Evolutionary conservation across 2,329 filamentous ascomycete species (phyloP), one percentile per base, ranked within the genome.

Genomic region (Aspergillus piperis): DNA sequence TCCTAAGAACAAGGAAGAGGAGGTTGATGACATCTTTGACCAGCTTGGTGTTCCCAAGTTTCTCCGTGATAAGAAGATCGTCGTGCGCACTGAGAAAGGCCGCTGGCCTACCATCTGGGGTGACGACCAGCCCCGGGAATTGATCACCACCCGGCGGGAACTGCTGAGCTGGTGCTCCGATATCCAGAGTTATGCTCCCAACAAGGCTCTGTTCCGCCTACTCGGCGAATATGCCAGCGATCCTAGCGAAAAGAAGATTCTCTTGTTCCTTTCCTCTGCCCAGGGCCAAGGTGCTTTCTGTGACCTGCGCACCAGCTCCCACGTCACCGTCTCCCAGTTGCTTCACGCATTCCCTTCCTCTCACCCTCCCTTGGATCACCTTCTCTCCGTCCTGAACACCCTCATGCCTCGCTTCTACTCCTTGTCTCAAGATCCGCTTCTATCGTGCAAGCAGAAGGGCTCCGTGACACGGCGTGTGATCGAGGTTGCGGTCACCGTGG

Each of bases 361-460:
- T 6, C 91, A 92, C 73, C 95, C 95, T 56, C 92, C 94, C 3
- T 82, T 99, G 68, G 90, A 95, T 57, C 82, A 88, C 61, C 82
- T 99, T 10, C 84, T 97, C 38, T 90, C 90, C 2, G 85, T 90
- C 47, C 85, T 97, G 56, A 90, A 90, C 69, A 90, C 91, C 52
- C 84, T 98, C 54, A 98, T 98, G 94, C 95, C 95, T 2, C 90
- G 95, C 62, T 99, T 99, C 82, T 99, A 99, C 81, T 98, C 94
- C 3, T 87, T 99, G 13, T 97, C 93, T 57, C 97, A 96, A 75
- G 95, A 99, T 71, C 95, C 95, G 0, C 91, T 95, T 65, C 87
- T 96, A 67, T 89, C 87, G 2, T 90, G 85, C 62, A 84, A 85
- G 63, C 84, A 88, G 21, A 85, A 87, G 63, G 89, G 90, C 64